Conservation (phyloP, 192 early-diverging fungal species). For the Backusella tuberculispora region DNA sequence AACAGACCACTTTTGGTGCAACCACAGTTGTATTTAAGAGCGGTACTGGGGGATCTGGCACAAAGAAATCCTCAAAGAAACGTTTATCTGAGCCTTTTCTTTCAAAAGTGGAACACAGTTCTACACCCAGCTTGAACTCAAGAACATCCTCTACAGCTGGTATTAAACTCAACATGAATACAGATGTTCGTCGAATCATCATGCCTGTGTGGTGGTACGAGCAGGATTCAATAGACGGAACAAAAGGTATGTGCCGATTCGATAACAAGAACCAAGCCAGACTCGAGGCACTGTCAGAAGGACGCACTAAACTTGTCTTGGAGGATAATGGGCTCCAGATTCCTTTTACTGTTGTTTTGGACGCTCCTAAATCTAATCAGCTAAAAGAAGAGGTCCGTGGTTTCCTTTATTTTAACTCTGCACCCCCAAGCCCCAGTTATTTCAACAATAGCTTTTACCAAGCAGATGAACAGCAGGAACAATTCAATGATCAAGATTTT, state of each 20-base stretch:
- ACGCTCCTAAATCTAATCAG: background rate
- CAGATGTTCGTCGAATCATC: constrained; percentile 27
- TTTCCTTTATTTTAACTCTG: constrained; percentile 15
- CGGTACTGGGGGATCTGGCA: background rate
- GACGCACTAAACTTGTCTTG: constrained; percentile 19
- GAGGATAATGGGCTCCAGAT: constrained; percentile 18
- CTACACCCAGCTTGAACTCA: background rate
- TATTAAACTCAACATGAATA: constrained; percentile 5
- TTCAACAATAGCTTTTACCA: background rate
- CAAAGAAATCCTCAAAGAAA: constrained; percentile 6
- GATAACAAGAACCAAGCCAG: constrained; percentile 38
- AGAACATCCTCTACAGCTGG: background rate
- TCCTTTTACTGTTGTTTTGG: constrained; percentile 23
- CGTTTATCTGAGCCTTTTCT: background rate
- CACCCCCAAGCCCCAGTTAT: background rate
- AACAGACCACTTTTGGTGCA: background rate
- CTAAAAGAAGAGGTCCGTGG: constrained; percentile 18
- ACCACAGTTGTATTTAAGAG: constrained; percentile 19
- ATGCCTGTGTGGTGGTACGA: constrained; percentile 38
- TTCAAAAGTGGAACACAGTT: background rate
- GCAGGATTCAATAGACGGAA: constrained; percentile 26
- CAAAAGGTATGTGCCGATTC: constrained; percentile 38
- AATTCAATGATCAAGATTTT: background rate
- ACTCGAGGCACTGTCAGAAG: constrained; percentile 35
- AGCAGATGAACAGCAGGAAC: background rate